These are phyloP conservation scores for Diaporthe australafricana DNA, from an alignment of 2,329 filamentous ascomycete genomes.

Conservation along the genomic window DNA sequence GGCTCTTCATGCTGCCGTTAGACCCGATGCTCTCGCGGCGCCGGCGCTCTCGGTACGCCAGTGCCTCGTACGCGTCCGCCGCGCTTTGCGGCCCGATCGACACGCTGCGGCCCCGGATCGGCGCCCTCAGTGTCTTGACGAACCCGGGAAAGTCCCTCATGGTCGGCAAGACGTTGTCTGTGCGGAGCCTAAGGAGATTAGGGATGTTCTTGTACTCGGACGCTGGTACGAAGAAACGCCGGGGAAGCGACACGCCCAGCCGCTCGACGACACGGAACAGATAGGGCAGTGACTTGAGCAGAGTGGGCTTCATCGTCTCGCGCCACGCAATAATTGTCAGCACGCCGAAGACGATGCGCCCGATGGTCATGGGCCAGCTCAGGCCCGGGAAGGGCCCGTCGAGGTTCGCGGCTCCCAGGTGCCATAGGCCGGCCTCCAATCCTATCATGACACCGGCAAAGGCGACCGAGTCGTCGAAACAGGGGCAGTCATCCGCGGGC, in stretches of 20 bases:
- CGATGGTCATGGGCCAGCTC: constrained; percentile 71
- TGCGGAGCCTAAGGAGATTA: constrained; percentile 71
- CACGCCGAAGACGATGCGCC: constrained; percentile 83
- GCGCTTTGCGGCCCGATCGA: constrained; percentile 95
- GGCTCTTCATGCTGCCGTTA: constrained; percentile 58
- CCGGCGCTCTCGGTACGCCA: constrained; percentile 84
- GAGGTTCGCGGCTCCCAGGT: constrained; percentile 71
- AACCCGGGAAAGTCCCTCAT: constrained; percentile 89
- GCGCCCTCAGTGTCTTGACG: constrained; percentile 83
- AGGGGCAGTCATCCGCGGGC: constrained; percentile 95
- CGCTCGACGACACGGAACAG: constrained; percentile 88
- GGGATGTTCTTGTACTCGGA: constrained; percentile 92
- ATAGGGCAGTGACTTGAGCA: constrained; percentile 84
- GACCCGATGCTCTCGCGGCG: constrained; percentile 66
- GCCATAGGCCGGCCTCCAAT: constrained; percentile 85
- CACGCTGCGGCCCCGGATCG: constrained; percentile 80
- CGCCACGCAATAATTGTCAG: constrained; percentile 90
- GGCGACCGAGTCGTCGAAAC: constrained; percentile 94
- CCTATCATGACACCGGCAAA: constrained; percentile 94
- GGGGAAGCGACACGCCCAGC: constrained; percentile 81
- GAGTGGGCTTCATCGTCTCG: constrained; percentile 85
- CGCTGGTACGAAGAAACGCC: constrained; percentile 91
- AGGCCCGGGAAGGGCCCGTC: constrained; percentile 59
- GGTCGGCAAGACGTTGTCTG: constrained; percentile 89
- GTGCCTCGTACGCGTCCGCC: constrained; percentile 94